Evolutionary conservation across 129 eudicot genomes (phyloP).

Genomic region (Solidago caesia): DNA sequence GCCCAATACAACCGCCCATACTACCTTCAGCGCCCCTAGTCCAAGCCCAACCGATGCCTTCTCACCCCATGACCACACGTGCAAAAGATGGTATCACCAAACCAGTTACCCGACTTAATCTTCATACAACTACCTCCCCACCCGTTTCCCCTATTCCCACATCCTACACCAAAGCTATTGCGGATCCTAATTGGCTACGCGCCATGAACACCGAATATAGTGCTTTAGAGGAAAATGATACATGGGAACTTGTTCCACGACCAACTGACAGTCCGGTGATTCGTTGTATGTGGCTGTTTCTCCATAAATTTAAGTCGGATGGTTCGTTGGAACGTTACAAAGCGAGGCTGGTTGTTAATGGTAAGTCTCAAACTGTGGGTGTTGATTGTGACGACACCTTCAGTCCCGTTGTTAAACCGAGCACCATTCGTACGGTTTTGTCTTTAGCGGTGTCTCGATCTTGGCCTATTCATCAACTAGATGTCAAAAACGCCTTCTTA

Average conservation of each 20-base stretch:
- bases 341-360: background rate
- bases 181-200: background rate
- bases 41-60: background rate
- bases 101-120: no score
- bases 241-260: background rate
- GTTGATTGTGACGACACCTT: background rate
- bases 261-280: background rate
- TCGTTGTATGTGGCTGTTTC: background rate
- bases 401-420: background rate
- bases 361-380: background rate
- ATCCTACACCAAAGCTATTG: background rate
- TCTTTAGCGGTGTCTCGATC: background rate
- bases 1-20: background rate
- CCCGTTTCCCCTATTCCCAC: background rate
- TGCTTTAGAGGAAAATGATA: background rate
- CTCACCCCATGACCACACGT: slow-evolving; percentile 1
- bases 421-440: background rate
- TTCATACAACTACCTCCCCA: background rate
- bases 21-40: background rate
- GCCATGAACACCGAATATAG: background rate
- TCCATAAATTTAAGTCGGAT: slow-evolving; percentile 9
- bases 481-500: background rate
- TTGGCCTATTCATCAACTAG: background rate
- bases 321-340: background rate
- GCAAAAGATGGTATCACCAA: background rate